Evolutionary conservation across 2,329 filamentous ascomycete genomes (phyloP).

Genomic region (Akanthomyces lecanii): DNA sequence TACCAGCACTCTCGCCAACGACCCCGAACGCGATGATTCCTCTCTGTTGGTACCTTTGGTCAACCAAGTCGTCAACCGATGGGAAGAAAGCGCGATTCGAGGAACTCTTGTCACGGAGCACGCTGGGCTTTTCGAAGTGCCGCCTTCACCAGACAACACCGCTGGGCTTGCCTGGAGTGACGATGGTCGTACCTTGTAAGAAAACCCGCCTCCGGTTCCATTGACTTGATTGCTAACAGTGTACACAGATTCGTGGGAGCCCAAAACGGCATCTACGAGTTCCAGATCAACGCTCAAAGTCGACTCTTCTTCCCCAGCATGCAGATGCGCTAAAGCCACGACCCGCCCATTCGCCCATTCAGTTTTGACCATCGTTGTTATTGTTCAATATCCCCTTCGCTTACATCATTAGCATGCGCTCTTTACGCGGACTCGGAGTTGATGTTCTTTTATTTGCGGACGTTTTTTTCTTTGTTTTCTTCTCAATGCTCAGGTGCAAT

Average conservation of each 20-base stretch:
- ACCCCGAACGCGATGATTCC: conserved; percentile 34
- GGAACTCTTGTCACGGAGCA: conserved; percentile 33
- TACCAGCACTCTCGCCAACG: conserved; percentile 17
- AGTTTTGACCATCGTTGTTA: background rate
- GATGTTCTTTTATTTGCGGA: background rate
- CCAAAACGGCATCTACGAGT: conserved; percentile 73
- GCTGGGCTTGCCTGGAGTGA: conserved; percentile 60
- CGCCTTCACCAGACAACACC: conserved; percentile 52
- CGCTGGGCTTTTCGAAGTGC: conserved; percentile 37
- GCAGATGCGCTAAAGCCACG: conserved; percentile 42
- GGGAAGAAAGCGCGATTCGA: conserved; percentile 35
- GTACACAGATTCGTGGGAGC: conserved; percentile 54
- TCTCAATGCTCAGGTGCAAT: background rate
- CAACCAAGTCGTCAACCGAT: conserved; percentile 34
- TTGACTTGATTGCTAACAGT: conserved; percentile 22
- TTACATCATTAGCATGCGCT: conserved; percentile 15
- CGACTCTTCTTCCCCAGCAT: conserved; percentile 58
- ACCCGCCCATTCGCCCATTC: background rate
- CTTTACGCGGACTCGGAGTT: conserved; percentile 7
- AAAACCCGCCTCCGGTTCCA: conserved; percentile 17
- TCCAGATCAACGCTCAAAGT: conserved; percentile 59
- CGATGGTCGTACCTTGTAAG: conserved; percentile 57
- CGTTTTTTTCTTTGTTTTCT: background rate
- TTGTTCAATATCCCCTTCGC: conserved; percentile 1
- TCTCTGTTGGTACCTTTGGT: conserved; percentile 35